phyloP scores from a whole-genome alignment of 352 stramenopile genomes.

The Phytophthora sojae region DNA sequence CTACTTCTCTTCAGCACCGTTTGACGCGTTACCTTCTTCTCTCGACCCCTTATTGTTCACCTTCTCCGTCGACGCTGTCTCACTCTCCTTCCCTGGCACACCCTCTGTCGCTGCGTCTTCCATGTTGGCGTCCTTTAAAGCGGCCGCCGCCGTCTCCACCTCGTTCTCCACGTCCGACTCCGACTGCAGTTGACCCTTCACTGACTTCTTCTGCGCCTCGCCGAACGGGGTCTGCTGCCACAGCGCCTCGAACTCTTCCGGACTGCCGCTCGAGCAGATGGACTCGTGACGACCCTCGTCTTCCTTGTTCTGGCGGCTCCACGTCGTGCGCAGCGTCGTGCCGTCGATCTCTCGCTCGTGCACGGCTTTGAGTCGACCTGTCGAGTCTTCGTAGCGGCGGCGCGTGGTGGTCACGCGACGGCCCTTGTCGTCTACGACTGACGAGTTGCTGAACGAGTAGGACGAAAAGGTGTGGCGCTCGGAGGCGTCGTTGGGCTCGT shows the following conservation, averaged over 20 bases:
- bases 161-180: slow-evolving; percentile 11
- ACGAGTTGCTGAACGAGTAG: slow-evolving; percentile 50
- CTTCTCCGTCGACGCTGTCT: not conserved
- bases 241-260: slow-evolving; percentile 61
- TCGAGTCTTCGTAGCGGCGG: slow-evolving; percentile 54
- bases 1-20: no score
- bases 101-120: not conserved
- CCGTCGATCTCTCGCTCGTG: slow-evolving; percentile 66
- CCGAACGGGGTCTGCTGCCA: slow-evolving; percentile 56
- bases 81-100: not conserved
- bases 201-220: slow-evolving; percentile 53
- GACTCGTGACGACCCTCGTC: slow-evolving; percentile 59
- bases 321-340: slow-evolving; percentile 56
- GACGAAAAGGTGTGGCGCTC: slow-evolving; percentile 29
- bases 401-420: slow-evolving; percentile 40
- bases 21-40: no score
- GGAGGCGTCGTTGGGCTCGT: not conserved
- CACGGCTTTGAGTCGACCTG: slow-evolving; percentile 62
- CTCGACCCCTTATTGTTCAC: no score
- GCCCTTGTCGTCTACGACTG: slow-evolving; percentile 41
- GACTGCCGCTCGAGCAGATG: slow-evolving; percentile 46
- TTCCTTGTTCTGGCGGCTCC: slow-evolving; percentile 52
- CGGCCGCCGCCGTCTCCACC: not conserved
- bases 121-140: slow-evolving; percentile 1
- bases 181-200: slow-evolving; percentile 27